Base-by-base conservation (phyloP, 441 rosid species). In the Metrosideros polymorpha region DNA sequence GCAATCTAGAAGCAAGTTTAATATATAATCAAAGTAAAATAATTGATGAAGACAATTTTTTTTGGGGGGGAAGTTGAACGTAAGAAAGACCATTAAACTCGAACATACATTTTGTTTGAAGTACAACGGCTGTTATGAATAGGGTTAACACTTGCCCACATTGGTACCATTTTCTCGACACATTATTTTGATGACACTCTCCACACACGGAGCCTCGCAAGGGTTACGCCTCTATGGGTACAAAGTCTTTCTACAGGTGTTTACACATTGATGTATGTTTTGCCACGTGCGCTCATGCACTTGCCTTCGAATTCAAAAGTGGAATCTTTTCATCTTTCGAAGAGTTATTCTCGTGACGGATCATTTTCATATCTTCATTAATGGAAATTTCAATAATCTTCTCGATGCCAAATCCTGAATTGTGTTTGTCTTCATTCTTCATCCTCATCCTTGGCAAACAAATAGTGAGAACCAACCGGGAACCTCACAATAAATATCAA, bases 221-320 rank as follows among this genome's bases (percentile, higher is more conserved):
- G 43, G 12, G 0, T 63, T 17, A 32, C 12, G 25, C 76, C 19
- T 63, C 4, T 4, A 63, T 0, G 0, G 17, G 43, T 17, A 17
- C 9, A 3, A 6, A 61, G 76, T 17, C 24, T 63, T 61, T 63
- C 43, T 30, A 35, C 19, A 61, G 42, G 6, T 61, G 75, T 61
- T 61, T 30, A 17, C 0, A 0, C 12, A 30, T 30, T 19, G 12
- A 8, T 61, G 6, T 30, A 30, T 30, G 24, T 30, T 61, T 30
- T 6, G 4, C 0, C 24, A 61, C 24, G 0, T 1, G 0, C 17
- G 24, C 12, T 61, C 2, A 1, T 61, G 42, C 24, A 2, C 22
- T 7, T 1, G 75, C 75, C 42, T 30, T 61, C 0, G 6, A 61
- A 61, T 61, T 61, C 75, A 7, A 30, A 61, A 30, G 39, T 42